These are phyloP conservation scores for Clonostachys chloroleuca DNA, from an alignment of 2,329 filamentous ascomycete genomes.

Conservation along the genomic window DNA sequence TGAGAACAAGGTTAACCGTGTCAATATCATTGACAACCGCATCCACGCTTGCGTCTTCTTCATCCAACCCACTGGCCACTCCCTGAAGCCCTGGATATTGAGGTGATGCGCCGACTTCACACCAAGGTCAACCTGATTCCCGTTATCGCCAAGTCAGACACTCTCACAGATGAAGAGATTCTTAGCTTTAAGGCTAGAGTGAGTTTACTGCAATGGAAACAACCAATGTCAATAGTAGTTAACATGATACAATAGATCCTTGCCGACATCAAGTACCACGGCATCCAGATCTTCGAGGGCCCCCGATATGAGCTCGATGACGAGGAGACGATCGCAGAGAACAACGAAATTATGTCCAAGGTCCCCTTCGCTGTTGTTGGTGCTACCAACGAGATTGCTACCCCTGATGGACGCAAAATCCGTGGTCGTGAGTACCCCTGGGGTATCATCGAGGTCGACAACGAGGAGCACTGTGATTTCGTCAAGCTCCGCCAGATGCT, in stretches of 20 bases:
- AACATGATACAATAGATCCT: slow-evolving; percentile 65
- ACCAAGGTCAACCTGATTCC: slow-evolving; percentile 99
- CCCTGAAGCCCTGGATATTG: slow-evolving; percentile 97
- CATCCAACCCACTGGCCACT: slow-evolving; percentile 98
- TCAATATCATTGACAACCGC: slow-evolving; percentile 99
- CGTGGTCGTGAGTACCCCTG: slow-evolving; percentile 95
- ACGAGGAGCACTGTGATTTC: slow-evolving; percentile 99
- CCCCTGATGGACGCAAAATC: slow-evolving; percentile 88
- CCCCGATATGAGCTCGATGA: slow-evolving; percentile 98
- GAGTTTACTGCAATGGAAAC: slow-evolving; percentile 34
- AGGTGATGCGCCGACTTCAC: slow-evolving; percentile 98
- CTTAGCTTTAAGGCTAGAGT: slow-evolving; percentile 92
- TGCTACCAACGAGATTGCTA: slow-evolving; percentile 90
- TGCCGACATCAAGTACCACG: slow-evolving; percentile 93
- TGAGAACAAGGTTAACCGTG: slow-evolving; percentile 99
- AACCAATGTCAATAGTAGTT: slow-evolving; percentile 1
- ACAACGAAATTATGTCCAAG: slow-evolving; percentile 99
- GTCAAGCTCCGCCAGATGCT: slow-evolving; percentile 99
- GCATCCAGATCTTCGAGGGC: slow-evolving; percentile 98
- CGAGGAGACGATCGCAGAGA: slow-evolving; percentile 99
- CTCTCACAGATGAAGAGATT: slow-evolving; percentile 95
- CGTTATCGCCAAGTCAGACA: slow-evolving; percentile 98
- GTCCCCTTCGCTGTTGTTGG: slow-evolving; percentile 97
- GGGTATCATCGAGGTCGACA: slow-evolving; percentile 98
- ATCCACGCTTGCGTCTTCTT: slow-evolving; percentile 99